These are phyloP conservation scores for Talaromyces proteolyticus DNA, from an alignment of 495 filamentous ascomycete genomes.

Conservation along the genomic window DNA sequence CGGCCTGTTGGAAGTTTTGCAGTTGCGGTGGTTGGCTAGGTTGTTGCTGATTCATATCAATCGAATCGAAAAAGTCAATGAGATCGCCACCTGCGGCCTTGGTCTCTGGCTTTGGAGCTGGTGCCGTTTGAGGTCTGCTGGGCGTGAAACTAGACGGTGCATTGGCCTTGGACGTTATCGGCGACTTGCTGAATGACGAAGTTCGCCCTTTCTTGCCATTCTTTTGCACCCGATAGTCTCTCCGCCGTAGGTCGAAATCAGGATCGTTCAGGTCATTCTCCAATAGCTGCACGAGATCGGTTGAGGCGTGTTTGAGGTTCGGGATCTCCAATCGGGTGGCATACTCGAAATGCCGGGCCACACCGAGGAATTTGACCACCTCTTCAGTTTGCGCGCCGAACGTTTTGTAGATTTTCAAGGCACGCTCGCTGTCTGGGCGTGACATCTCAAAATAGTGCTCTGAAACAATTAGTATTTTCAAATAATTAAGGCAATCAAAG, in stretches of 20 bases:
- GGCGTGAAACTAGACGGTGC: not conserved
- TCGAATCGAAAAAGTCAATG: slow-evolving; percentile 98
- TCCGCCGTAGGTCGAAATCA: slow-evolving; percentile 90
- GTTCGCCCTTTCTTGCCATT: slow-evolving; percentile 66
- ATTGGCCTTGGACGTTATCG: not conserved
- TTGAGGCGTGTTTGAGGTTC: slow-evolving; percentile 95
- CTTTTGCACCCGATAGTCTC: slow-evolving; percentile 83
- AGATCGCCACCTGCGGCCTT: slow-evolving; percentile 72
- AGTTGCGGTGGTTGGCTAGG: slow-evolving; percentile 33
- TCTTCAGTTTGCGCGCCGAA: slow-evolving; percentile 90
- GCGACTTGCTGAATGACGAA: slow-evolving; percentile 4
- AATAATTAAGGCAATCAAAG: slow-evolving; percentile 4
- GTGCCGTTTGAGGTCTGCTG: slow-evolving; percentile 19
- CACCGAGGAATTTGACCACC: slow-evolving; percentile 83
- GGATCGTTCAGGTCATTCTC: slow-evolving; percentile 95
- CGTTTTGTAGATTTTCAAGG: slow-evolving; percentile 85
- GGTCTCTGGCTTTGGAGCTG: slow-evolving; percentile 24
- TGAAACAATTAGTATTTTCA: slow-evolving; percentile 27
- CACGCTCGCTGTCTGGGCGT: slow-evolving; percentile 83
- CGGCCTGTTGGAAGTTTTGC: slow-evolving; percentile 29
- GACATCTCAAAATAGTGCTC: slow-evolving; percentile 99
- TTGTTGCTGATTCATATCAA: slow-evolving; percentile 83
- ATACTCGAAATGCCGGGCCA: slow-evolving; percentile 83
- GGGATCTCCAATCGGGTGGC: slow-evolving; percentile 91
- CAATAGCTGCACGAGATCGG: slow-evolving; percentile 78